These are phyloP conservation scores for Ophiostoma quercus DNA, from an alignment of 2,329 filamentous ascomycete genomes.

Conservation along the genomic window DNA sequence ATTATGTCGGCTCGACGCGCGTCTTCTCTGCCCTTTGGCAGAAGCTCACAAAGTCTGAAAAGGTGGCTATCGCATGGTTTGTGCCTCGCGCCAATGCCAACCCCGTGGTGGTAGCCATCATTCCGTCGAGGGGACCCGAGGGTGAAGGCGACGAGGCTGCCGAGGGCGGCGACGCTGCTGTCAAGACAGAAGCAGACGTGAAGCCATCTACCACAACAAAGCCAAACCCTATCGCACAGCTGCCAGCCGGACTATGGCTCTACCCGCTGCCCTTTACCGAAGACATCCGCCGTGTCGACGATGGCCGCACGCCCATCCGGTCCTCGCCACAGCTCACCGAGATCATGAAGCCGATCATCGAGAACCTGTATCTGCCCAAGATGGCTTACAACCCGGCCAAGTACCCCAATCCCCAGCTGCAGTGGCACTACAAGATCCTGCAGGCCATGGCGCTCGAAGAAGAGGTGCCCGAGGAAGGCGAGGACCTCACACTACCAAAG, in stretches of 20 bases:
- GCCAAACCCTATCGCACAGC: conserved; percentile 58
- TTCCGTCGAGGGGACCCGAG: conserved; percentile 54
- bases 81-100: conserved; percentile 74
- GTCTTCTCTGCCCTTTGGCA: conserved; percentile 89
- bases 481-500: conserved; percentile 78
- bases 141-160: conserved; percentile 37
- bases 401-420: conserved; percentile 86
- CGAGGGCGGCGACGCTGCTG: conserved; percentile 27
- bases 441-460: conserved; percentile 90
- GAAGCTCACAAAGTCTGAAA: conserved; percentile 73
- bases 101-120: conserved; percentile 72
- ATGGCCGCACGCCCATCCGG: conserved; percentile 46
- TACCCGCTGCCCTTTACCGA: conserved; percentile 84
- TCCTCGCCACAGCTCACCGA: conserved; percentile 70
- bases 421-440: conserved; percentile 96
- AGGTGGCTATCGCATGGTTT: conserved; percentile 85
- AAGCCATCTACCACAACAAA: conserved; percentile 38
- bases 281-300: conserved; percentile 73
- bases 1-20: conserved; percentile 82
- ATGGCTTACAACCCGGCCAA: conserved; percentile 76
- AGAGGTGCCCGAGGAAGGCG: conserved; percentile 67
- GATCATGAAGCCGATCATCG: conserved; percentile 73
- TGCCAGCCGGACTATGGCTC: conserved; percentile 84
- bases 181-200: neutral
- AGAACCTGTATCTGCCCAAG: conserved; percentile 83